Percentiles rank a stretch among this genome's conserved stretches.
Evolutionary conservation across 176 grass and related monocot species (phyloP).

Genomic region (Themeda triandra): DNA sequence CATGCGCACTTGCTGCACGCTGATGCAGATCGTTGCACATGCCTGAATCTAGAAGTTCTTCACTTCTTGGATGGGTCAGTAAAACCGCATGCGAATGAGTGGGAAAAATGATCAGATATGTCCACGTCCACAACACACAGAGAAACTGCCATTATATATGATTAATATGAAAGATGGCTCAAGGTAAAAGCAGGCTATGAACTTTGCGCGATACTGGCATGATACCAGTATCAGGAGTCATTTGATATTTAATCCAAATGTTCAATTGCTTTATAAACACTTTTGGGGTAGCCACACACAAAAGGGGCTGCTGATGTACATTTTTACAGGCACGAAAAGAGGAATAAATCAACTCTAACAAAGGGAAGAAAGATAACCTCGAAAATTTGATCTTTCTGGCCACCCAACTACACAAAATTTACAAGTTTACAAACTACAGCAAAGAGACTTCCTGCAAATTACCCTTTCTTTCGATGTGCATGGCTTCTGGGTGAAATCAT

Average conservation of each 20-base stretch:
- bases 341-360: not conserved
- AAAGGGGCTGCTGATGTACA: constrained; percentile 30
- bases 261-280: constrained; percentile 12
- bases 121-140: not conserved
- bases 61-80: not conserved
- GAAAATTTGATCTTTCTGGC: constrained; percentile 46
- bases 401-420: constrained; percentile 17
- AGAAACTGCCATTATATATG: too few species aligned
- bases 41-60: constrained; percentile 1
- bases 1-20: not conserved
- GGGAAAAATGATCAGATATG: not conserved
- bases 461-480: constrained; percentile 41
- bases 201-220: not conserved
- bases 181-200: not conserved
- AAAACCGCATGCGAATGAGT: not conserved
- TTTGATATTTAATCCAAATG: not conserved
- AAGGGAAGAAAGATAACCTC: not conserved
- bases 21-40: not conserved
- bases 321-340: constrained; percentile 23
- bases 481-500: constrained; percentile 33
- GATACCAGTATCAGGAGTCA: not conserved
- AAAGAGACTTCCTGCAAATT: not conserved
- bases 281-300: constrained; percentile 30
- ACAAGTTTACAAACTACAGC: constrained; percentile 1
- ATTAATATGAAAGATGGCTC: not conserved